Evolutionary conservation across 2,329 filamentous ascomycete species (phyloP), one percentile per base, ranked within the genome.

Genomic region (Aspergillus tanneri): DNA sequence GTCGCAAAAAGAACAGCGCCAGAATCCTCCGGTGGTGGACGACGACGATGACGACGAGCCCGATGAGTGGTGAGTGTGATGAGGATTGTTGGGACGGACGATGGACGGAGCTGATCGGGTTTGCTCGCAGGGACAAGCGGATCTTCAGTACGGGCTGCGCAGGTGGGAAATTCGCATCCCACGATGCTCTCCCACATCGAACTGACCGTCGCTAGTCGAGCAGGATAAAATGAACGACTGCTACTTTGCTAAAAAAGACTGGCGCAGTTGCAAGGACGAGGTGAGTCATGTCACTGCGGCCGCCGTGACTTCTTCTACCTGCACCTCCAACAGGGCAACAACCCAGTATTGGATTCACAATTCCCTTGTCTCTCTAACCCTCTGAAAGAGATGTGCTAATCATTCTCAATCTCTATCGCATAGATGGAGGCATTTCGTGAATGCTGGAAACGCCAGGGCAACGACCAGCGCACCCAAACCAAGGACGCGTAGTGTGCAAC

Each of bases 101-200:
- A 18, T n/a, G 30, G 14, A 46, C 25, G 14, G 38, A 23, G 25
- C 37, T 41, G 11, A 32, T 44, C 34, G 42, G 43, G 24, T 35
- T 35, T 43, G 60, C 58, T 59, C 52, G 58, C 52, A 97, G 92
- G 92, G 91, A 97, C 76, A 92, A 96, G 80, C 82, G 93, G 66
- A 97, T 97, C 71, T 95, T 90, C 76, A 96, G 90, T 76, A 97
- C 92, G 2, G 93, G 92, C 49, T 97, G 92, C 66, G 83, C 90
- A 71, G 85, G 92, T 95, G 74, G 65, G 75, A n/a, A n/a, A n/a
- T n/a, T n/a, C n/a, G n/a, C n/a, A n/a, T n/a, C 50, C 39, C 11
- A 34, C 8, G 23, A 28, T 11, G 9, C 10, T 5, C 8, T 10
- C 7, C 8, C 21, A 21, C 3, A 10, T 16, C 3, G 5, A 24